These are phyloP conservation scores for Achaetomiella virescens DNA, from an alignment of 495 filamentous ascomycete genomes.

Conservation along the genomic window DNA sequence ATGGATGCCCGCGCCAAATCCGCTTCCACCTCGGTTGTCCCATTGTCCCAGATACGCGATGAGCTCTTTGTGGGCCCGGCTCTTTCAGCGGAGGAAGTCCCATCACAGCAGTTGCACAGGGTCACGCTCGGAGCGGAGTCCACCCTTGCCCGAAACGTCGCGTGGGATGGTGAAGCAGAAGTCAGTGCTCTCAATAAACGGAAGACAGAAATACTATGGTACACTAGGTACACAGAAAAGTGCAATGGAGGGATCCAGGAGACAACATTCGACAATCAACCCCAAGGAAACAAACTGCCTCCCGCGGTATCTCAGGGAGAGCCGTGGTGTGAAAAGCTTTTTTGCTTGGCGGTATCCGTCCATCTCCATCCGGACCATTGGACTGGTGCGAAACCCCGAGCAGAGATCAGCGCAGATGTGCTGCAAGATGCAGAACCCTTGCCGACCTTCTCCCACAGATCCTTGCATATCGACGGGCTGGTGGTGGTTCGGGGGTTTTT, in stretches of 20 bases:
- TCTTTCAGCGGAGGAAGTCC: neutral
- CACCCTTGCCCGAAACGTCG: neutral
- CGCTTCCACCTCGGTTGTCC: neutral
- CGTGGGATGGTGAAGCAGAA: neutral
- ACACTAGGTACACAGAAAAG: too few relatives aligned
- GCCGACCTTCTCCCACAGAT: neutral
- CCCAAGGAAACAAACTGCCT: too few relatives aligned
- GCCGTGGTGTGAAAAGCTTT: too few relatives aligned
- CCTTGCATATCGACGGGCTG: conserved; percentile 16
- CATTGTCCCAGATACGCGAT: neutral
- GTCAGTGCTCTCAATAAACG: neutral
- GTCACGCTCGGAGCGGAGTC: neutral
- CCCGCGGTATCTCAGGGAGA: too few relatives aligned
- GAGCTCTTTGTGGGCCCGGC: neutral
- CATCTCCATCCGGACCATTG: too few relatives aligned
- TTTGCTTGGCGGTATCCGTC: neutral
- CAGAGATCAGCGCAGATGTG: neutral
- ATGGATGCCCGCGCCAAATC: neutral
- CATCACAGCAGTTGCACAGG: neutral
- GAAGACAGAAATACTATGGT: neutral
- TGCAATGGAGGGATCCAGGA: too few relatives aligned
- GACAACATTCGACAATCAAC: too few relatives aligned
- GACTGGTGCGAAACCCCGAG: too few relatives aligned
- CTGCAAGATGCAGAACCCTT: neutral
- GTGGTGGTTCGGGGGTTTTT: conserved; percentile 20